Percentiles rank a stretch among this genome's conserved stretches.
Conservation (phyloP, 257 asterid genomes). For the Marsdenia floribunda region DNA sequence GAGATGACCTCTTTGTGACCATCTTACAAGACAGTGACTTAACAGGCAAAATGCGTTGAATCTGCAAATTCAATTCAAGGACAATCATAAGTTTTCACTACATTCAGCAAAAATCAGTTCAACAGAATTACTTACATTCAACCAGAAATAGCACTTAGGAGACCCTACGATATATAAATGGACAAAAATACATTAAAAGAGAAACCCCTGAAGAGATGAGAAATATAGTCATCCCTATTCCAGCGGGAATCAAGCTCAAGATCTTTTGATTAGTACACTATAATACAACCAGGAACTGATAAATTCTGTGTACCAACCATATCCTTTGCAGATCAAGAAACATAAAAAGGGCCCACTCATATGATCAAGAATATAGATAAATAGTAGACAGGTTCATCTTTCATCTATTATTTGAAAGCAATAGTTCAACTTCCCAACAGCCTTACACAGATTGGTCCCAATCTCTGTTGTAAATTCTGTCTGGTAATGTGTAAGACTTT, state of each 20-base stretch:
- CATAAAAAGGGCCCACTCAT: not conserved
- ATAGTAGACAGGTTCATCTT: too few relatives aligned
- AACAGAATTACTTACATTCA: not conserved
- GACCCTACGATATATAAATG: not conserved
- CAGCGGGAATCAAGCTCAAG: not conserved
- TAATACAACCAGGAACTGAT: not conserved
- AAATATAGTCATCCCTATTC: not conserved
- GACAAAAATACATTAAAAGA: not conserved
- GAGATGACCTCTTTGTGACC: slow-evolving; percentile 28
- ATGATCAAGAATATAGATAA: not conserved
- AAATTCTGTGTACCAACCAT: not conserved
- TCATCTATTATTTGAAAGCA: too few relatives aligned
- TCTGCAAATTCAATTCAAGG: slow-evolving; percentile 22
- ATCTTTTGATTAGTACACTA: not conserved
- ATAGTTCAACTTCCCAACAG: too few relatives aligned
- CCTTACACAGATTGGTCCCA: too few relatives aligned
- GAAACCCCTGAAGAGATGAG: not conserved
- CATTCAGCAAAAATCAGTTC: not conserved
- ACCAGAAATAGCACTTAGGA: not conserved
- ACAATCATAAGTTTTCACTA: not conserved
- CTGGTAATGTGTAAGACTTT: too few relatives aligned
- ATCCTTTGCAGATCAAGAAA: not conserved
- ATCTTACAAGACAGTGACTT: slow-evolving; percentile 38
- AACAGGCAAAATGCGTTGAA: slow-evolving; percentile 24
- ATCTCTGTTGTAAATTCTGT: too few relatives aligned